Conservation (phyloP, 1,284 basidiomycete species). For the Ustilago vetiveriae region DNA sequence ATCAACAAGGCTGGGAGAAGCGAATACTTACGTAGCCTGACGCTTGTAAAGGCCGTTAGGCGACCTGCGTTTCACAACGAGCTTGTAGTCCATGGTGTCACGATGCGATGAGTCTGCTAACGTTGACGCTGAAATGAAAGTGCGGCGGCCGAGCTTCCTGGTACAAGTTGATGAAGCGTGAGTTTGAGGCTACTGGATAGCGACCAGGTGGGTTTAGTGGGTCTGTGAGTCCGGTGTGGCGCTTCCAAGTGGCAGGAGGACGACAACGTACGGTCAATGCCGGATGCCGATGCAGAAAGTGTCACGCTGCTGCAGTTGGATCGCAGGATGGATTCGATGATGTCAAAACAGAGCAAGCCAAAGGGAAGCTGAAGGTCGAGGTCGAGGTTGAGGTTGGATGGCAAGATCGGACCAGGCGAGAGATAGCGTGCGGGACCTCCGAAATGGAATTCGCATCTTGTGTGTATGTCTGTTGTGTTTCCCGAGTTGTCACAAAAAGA, state of each 20-base stretch:
- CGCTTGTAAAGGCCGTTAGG: conserved; percentile 8
- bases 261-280: too few relatives aligned
- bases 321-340: not conserved
- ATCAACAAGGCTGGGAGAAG: not conserved
- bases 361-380: too few relatives aligned
- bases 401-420: conserved; percentile 1
- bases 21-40: conserved; percentile 13
- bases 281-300: not conserved
- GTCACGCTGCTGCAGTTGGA: not conserved
- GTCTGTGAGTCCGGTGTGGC: too few relatives aligned
- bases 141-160: too few relatives aligned
- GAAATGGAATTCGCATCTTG: too few relatives aligned
- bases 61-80: conserved; percentile 3
- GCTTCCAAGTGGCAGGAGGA: too few relatives aligned
- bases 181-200: too few relatives aligned
- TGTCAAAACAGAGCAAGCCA: not conserved
- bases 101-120: too few relatives aligned
- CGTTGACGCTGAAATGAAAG: not conserved
- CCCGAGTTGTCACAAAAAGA: too few relatives aligned
- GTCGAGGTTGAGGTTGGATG: conserved; percentile 7
- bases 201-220: too few relatives aligned
- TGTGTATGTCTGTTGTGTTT: too few relatives aligned
- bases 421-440: conserved; percentile 2
- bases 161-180: too few relatives aligned
- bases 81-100: not conserved